Percentiles rank a stretch among this genome's conserved stretches.
phyloP scores from a whole-genome alignment of 148 eudicot species.

The Rhododendron williamsianum region DNA sequence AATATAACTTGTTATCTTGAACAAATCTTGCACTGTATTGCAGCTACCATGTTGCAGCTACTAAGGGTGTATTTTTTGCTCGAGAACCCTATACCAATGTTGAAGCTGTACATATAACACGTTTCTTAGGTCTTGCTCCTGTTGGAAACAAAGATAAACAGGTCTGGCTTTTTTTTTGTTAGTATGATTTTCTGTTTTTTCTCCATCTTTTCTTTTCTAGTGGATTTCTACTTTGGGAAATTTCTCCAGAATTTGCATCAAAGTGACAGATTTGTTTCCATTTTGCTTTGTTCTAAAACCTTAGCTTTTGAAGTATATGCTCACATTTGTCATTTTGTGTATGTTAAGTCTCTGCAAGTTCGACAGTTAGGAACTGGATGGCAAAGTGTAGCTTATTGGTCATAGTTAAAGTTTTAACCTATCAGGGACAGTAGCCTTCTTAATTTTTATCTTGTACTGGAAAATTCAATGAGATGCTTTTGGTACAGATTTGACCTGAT shows the following conservation, averaged over 20 bases:
- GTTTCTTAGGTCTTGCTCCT: slow-evolving; percentile 88
- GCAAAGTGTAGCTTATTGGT: background rate
- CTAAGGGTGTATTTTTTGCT: slow-evolving; percentile 63
- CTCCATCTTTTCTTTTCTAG: background rate
- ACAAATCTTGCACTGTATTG: slow-evolving; percentile 18
- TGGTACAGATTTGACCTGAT: background rate
- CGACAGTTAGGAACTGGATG: background rate
- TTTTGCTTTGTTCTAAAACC: background rate
- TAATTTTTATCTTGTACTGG: background rate
- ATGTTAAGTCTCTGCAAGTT: background rate
- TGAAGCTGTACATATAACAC: slow-evolving; percentile 80
- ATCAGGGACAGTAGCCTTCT: background rate
- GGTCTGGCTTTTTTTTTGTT: slow-evolving; percentile 31
- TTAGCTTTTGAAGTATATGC: background rate
- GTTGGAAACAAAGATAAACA: slow-evolving; percentile 91
- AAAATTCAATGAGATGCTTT: background rate
- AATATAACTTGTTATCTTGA: slow-evolving; percentile 12
- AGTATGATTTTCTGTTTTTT: background rate
- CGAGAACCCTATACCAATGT: slow-evolving; percentile 81
- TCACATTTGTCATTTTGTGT: background rate
- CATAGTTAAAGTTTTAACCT: background rate
- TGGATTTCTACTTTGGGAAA: background rate
- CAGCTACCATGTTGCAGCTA: slow-evolving; percentile 91
- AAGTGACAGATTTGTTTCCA: background rate
- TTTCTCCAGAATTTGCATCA: background rate